Conservation (phyloP, 129 eudicot genomes). For the Pulicaria dysenterica region DNA sequence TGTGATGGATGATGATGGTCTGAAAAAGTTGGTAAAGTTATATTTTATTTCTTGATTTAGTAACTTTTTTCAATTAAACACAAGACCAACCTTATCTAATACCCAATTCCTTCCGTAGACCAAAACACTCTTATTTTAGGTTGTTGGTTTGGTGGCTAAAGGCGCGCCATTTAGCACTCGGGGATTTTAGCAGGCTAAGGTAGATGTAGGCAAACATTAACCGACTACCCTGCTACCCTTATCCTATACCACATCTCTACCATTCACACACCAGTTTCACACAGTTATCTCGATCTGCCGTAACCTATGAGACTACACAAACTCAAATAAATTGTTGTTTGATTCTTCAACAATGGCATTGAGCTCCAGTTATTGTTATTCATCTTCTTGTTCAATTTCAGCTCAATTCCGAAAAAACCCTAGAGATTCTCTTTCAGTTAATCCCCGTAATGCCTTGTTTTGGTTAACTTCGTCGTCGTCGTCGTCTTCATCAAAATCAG, state of each 20-base stretch:
- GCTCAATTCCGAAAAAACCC: constrained; percentile 37
- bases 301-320: constrained; percentile 8
- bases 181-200: constrained; percentile 13
- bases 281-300: constrained; percentile 23
- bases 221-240: constrained; percentile 31
- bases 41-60: too few species aligned
- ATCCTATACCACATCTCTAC: constrained; percentile 38
- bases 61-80: too few species aligned
- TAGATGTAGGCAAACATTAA: constrained; percentile 16
- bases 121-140: background rate
- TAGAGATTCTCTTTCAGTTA: constrained; percentile 11
- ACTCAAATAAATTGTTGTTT: constrained; percentile 6
- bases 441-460: constrained; percentile 28
- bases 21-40: too few species aligned
- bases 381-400: constrained; percentile 38
- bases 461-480: constrained; percentile 23
- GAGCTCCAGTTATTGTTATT: constrained; percentile 34
- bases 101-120: too few species aligned
- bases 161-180: constrained; percentile 25
- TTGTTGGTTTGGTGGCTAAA: constrained; percentile 6
- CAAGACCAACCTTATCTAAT: too few species aligned
- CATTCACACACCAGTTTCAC: background rate
- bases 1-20: too few species aligned
- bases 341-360: constrained; percentile 34
- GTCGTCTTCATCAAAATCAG: constrained; percentile 30